These are phyloP conservation scores for Helianthus tuberosus DNA, from an alignment of 129 eudicot species.

Conservation along the genomic window DNA sequence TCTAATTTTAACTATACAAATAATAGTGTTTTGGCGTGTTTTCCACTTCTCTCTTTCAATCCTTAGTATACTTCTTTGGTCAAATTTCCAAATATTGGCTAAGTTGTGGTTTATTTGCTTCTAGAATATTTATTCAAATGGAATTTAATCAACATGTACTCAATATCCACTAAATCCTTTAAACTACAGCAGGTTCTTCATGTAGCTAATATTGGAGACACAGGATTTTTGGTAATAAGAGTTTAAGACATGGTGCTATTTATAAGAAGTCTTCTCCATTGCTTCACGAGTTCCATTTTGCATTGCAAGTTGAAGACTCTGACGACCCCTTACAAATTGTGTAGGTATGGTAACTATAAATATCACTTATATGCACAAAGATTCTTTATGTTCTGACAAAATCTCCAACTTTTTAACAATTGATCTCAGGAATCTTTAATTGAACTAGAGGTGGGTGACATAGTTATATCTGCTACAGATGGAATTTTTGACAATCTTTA, in stretches of 20 bases:
- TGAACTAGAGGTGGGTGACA: slow-evolving; percentile 74
- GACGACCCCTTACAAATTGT: slow-evolving; percentile 66
- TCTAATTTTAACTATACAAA: background rate
- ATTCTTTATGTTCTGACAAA: background rate
- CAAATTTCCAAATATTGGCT: background rate
- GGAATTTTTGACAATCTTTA: slow-evolving; percentile 94
- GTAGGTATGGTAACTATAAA: slow-evolving; percentile 51
- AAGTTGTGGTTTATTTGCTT: background rate
- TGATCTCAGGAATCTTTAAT: slow-evolving; percentile 51
- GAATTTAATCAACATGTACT: background rate
- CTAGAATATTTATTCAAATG: background rate
- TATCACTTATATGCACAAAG: background rate
- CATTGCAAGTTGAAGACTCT: slow-evolving; percentile 53
- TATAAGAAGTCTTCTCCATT: slow-evolving; percentile 73
- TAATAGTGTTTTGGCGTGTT: background rate
- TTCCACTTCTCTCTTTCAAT: background rate
- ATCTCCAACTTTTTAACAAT: background rate
- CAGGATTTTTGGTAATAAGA: slow-evolving; percentile 72
- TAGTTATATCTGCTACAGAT: slow-evolving; percentile 79
- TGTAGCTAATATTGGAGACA: slow-evolving; percentile 90
- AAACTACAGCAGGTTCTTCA: slow-evolving; percentile 59
- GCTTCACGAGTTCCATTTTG: slow-evolving; percentile 71
- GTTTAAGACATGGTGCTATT: slow-evolving; percentile 66
- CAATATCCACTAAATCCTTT: background rate
- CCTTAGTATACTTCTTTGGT: background rate